Base-by-base conservation (phyloP, 2,329 filamentous ascomycete genomes). In the Microascus cirrosus region DNA sequence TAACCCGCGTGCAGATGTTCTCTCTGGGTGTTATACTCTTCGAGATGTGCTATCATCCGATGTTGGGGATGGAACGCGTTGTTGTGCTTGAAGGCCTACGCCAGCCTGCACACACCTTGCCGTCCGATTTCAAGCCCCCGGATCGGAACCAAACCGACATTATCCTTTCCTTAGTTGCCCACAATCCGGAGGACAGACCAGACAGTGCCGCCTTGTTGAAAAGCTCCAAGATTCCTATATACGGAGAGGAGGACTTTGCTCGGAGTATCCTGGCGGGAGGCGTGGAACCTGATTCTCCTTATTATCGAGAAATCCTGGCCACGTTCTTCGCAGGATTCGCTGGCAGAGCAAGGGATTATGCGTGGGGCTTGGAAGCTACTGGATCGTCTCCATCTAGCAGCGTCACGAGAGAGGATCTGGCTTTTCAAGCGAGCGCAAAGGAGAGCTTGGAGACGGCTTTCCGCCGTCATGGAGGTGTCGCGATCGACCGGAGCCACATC, bases 21-120 rank as follows among this genome's bases (percentile, higher is more conserved):
- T 96, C 93, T 0, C 78, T 99, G 50, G 94, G 94, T 0, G 89
- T 99, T 62, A 97, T 99, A 59, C 95, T 99, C 73, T 97, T 96
- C 64, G 94, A 99, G 71, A 99, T 99, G 94, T 95, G 89, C 66
- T 92, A 85, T 62, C 72, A 76, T 36, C 77, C 82, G 0, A 81
- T 86, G 72, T 76, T 85, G 12, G 83, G 83, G 4, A 86, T 86
- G 82, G 79, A 86, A 64, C 79, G 84, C 61, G 81, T 80, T 1
- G 72, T 78, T 56, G 80, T 85, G 3, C 77, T 96, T 32, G 80
- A 86, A 56, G 75, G 80, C 58, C 77, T 96, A 50, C 82, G 90
- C 53, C 79, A 84, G 63, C 81, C 83, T 45, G 76, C 83, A 13
- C 85, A 90, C 45, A 71, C 74, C 5, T 77, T 97, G 32, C 93